A percentile compares a stretch with the other conserved stretches of the same genome.
These are phyloP conservation scores for Solanum sitiens DNA, from an alignment of 257 asterid species.

Conservation along the genomic window DNA sequence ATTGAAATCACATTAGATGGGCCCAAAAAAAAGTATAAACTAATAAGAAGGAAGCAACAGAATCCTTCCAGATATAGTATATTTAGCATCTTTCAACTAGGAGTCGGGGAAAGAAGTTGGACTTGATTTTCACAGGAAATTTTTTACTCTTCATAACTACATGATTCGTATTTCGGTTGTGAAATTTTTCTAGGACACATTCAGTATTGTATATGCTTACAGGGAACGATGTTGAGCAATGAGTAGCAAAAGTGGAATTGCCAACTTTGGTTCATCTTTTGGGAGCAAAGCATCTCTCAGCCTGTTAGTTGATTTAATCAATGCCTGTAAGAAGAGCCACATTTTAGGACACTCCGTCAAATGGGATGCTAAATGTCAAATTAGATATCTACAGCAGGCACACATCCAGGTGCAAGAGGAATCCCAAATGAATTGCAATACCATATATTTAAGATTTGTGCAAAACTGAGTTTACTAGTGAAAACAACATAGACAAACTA, in stretches of 20 bases:
- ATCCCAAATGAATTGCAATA: background rate
- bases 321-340: slow-evolving; percentile 48
- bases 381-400: background rate
- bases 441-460: background rate
- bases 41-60: background rate
- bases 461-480: background rate
- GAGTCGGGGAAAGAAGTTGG: background rate
- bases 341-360: background rate
- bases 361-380: background rate
- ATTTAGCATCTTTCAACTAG: background rate
- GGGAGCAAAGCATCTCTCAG: slow-evolving; percentile 89
- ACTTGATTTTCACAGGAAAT: background rate
- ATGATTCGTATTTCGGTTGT: background rate
- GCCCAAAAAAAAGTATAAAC: background rate
- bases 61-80: background rate
- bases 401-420: background rate
- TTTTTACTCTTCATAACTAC: background rate
- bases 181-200: background rate
- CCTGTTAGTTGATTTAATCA: slow-evolving; percentile 87
- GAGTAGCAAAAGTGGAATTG: slow-evolving; percentile 88
- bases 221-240: slow-evolving; percentile 92
- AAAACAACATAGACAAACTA: background rate
- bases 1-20: background rate
- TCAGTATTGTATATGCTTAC: slow-evolving; percentile 33
- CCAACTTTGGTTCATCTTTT: slow-evolving; percentile 85